Evolutionary conservation across 164 flowering plant genomes (phyloP).

Genomic region (Vitis labrusca): DNA sequence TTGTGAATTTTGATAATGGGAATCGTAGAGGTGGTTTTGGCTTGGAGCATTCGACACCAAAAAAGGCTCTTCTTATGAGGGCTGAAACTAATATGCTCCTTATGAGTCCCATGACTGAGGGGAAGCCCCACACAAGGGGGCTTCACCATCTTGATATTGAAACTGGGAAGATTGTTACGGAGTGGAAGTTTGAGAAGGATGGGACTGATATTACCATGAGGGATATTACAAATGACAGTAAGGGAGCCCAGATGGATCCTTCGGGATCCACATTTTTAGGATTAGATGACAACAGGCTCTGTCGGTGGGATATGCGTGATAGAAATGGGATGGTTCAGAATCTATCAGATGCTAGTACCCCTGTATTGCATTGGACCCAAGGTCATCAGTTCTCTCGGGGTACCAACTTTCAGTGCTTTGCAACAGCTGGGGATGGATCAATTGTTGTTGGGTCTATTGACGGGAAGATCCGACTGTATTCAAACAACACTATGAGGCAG

Average conservation of each 20-base stretch:
- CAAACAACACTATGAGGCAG: slow-evolving; percentile 81
- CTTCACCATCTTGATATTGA: slow-evolving; percentile 91
- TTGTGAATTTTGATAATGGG: slow-evolving; percentile 58
- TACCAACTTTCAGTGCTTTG: slow-evolving; percentile 91
- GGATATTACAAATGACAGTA: slow-evolving; percentile 79
- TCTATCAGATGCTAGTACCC: slow-evolving; percentile 44
- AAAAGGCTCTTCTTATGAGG: slow-evolving; percentile 81
- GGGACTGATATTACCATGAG: slow-evolving; percentile 81
- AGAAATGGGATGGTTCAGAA: slow-evolving; percentile 83
- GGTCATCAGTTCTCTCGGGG: slow-evolving; percentile 96
- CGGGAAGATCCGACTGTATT: slow-evolving; percentile 95
- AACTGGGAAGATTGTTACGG: slow-evolving; percentile 80
- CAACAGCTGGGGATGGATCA: slow-evolving; percentile 94
- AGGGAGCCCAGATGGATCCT: slow-evolving; percentile 92
- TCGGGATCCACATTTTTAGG: slow-evolving; percentile 92
- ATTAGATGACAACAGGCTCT: slow-evolving; percentile 83
- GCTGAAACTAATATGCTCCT: slow-evolving; percentile 92
- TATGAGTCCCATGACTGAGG: slow-evolving; percentile 71
- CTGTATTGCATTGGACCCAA: slow-evolving; percentile 90
- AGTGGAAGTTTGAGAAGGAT: slow-evolving; percentile 92
- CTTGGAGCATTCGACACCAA: slow-evolving; percentile 47
- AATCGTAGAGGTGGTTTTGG: slow-evolving; percentile 21
- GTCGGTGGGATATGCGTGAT: slow-evolving; percentile 99
- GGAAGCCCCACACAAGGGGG: slow-evolving; percentile 60
- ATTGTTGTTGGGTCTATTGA: slow-evolving; percentile 95